Percentiles rank a stretch among this genome's conserved stretches.
Evolutionary conservation across 139 green algal genomes (phyloP).

Genomic region (Volvox africanus): DNA sequence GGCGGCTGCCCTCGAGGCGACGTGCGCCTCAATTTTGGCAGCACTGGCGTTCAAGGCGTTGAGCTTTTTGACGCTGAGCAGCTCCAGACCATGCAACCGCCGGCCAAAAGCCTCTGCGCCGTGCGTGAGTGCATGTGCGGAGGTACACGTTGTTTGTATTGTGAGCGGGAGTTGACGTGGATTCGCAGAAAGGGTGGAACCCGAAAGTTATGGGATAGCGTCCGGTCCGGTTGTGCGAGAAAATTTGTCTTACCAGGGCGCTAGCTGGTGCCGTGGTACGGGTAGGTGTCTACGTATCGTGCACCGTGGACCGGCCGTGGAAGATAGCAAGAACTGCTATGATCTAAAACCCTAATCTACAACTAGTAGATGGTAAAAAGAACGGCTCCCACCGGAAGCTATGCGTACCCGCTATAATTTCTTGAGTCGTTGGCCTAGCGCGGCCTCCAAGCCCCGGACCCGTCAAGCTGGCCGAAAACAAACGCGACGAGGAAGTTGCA

Average conservation of each 20-base stretch:
- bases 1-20: conserved; percentile 9
- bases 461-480: conserved; percentile 13
- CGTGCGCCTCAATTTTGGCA: conserved; percentile 21
- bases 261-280: background rate
- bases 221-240: background rate
- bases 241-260: no score
- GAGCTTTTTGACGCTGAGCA: conserved; percentile 16
- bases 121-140: no score
- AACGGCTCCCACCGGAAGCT: no score
- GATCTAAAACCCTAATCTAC: no score
- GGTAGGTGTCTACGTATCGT: background rate
- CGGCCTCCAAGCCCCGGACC: background rate
- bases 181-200: background rate
- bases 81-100: conserved; percentile 10
- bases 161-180: background rate
- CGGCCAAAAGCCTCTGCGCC: conserved; percentile 25
- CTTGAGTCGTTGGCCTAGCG: conserved; percentile 16
- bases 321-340: background rate
- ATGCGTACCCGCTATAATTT: conserved; percentile 15
- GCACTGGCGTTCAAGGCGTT: conserved; percentile 16
- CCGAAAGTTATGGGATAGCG: background rate
- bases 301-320: background rate
- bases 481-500: background rate
- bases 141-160: background rate
- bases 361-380: background rate